Base-by-base conservation (phyloP, 768 basidiomycete species). In the Artomyces pyxidatus region DNA sequence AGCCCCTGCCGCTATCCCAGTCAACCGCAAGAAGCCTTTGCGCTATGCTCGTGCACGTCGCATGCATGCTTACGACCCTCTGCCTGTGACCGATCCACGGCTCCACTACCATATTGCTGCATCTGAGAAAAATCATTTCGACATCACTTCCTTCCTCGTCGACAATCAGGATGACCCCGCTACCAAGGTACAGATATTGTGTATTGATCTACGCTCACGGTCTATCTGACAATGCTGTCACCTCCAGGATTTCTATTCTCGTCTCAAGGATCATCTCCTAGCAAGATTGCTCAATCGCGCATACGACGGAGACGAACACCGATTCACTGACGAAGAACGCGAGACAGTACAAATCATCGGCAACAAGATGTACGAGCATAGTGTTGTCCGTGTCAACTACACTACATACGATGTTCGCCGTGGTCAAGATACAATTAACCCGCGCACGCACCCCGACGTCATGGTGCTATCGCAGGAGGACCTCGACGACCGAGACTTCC, bases 371-470 rank as follows among this genome's bases (percentile, higher is more conserved):
- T 72, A 59, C 42, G 19, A 4, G 5, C 67, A 70, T 57, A 60
- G 61, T 37, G 55, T 58, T 4, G 21, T 70, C 3, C 62, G 61
- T 0, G 41, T 73, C 42, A 68, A 71, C 52, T 71, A 69, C 52
- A 73, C 72, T 0, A 70, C 68, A 0, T 76, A 74, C 54, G 68
- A 76, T 54, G 30, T 71, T 14, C 64, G 67, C 14, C 59, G 68
- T 0, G 58, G 54, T 3, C 70, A 74, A 49, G 74, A 78, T 50
- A 50, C 61, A 0, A 57, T 77, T 46, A 73, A 74, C 39, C 65
- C 68, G 9, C 39, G 54, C 0, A 68, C 60, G 21, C 39, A 22
- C 19, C 16, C 39, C n/a, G 3, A 40, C 7, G 39, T 40, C 39
- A 40, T 40, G 39, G 3, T 40, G n/a, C 19, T 40, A 17, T 35